Base-by-base conservation (phyloP, 306 rosid species). In the Vicia villosa region DNA sequence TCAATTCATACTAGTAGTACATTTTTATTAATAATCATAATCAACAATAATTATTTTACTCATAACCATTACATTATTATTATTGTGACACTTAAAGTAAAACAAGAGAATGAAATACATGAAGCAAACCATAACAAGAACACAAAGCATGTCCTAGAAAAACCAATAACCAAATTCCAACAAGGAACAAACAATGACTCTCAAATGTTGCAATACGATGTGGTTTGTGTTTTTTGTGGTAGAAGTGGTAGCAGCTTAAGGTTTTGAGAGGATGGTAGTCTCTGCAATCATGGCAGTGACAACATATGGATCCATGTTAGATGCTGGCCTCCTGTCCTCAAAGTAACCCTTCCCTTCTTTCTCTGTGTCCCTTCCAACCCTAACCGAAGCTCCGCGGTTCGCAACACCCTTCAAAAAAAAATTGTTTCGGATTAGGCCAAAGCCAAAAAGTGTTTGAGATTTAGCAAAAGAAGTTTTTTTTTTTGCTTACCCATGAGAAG, bases 311-410 rank as follows among this genome's bases (percentile, higher is more conserved):
- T 94, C 99, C 99, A 94, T 94, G 96, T 94, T 94, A 8, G 99
- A 94, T 12, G 99, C 92, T 0, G 99, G 99, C 83, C 99, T 87
- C 65, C 97, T 77, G 67, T 94, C 99, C 80, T 94, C 99, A 40
- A 94, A 94, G 16, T 94, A 94, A 24, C 99, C 99, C 57, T 91
- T 94, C 20, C 98, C 96, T 45, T 4, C 95, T 79, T 84, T 81
- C 81, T 94, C 97, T n/a, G 99, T 94, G 85, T 94, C 97, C 56
- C 99, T 82, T 4, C 99, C 99, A 72, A 94, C 97, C 50, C 99
- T 87, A 66, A 94, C 43, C 1, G 98, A 94, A 57, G 98, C 98
- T 19, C 97, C 98, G 15, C 98, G 98, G 77, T 94, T 86, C 2
- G 98, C 98, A 19, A 94, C 98, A 16, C 98, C 98, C 98, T 93